Conservation (phyloP, 2,329 filamentous ascomycete genomes). For the Aureobasidium leucospermi region DNA sequence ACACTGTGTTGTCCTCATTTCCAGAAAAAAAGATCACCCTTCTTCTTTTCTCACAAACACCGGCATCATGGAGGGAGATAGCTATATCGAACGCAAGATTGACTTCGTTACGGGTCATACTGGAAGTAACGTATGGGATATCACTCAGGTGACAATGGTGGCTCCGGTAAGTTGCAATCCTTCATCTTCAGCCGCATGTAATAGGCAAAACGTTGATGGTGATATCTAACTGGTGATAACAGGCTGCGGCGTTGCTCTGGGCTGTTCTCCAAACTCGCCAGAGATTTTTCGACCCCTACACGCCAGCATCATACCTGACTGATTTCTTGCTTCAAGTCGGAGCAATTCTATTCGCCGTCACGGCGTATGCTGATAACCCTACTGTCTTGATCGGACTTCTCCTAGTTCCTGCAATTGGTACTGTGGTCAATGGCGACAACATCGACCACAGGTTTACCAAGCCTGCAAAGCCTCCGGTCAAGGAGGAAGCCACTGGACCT, state of each 20-base stretch:
- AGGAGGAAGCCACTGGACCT: constrained; percentile 19
- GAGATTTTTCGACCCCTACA: constrained; percentile 74
- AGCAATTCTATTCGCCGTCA: constrained; percentile 75
- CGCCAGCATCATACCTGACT: constrained; percentile 57
- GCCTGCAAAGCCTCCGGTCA: constrained; percentile 19
- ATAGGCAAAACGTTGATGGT: constrained; percentile 10
- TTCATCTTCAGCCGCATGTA: neutral
- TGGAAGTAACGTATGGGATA: constrained; percentile 75
- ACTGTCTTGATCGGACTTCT: constrained; percentile 69
- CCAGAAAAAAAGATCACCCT: constrained; percentile 2
- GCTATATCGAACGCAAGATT: constrained; percentile 89
- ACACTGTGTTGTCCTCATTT: constrained; percentile 9
- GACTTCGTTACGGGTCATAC: constrained; percentile 89
- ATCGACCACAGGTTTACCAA: constrained; percentile 15
- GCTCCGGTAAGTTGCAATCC: constrained; percentile 59
- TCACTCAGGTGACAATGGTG: constrained; percentile 77
- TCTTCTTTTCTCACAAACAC: neutral
- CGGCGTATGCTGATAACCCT: constrained; percentile 70
- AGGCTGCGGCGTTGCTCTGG: constrained; percentile 82
- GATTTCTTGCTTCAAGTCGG: constrained; percentile 86
- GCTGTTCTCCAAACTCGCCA: constrained; percentile 78
- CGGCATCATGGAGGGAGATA: constrained; percentile 12
- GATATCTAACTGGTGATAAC: constrained; percentile 23
- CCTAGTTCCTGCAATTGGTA: constrained; percentile 55
- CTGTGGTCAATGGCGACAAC: constrained; percentile 33